phyloP scores from a whole-genome alignment of 495 filamentous ascomycete species.

The Penicillium alfredii region DNA sequence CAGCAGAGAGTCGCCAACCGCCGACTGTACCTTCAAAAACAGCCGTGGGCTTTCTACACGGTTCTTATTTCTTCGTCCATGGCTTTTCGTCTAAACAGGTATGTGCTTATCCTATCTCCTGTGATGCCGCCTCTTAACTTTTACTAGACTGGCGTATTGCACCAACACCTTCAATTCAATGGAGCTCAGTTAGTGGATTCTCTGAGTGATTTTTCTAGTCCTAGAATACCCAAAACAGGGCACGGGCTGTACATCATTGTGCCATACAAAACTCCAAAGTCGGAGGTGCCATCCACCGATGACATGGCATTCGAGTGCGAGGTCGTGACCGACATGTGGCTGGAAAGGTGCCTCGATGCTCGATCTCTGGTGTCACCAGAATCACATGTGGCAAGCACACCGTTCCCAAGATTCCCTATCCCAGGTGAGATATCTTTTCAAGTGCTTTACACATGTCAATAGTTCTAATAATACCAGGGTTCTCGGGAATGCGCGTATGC shows the following conservation, averaged over 20 bases:
- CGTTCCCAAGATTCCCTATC: slow-evolving; percentile 65
- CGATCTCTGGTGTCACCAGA: slow-evolving; percentile 64
- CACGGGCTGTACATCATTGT: slow-evolving; percentile 48
- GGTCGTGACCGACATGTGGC: slow-evolving; percentile 84
- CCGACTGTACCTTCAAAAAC: slow-evolving; percentile 10
- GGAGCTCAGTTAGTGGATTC: slow-evolving; percentile 45
- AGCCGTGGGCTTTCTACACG: slow-evolving; percentile 32
- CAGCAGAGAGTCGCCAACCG: slow-evolving; percentile 16
- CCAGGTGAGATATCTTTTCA: slow-evolving; percentile 38
- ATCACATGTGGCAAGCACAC: slow-evolving; percentile 65
- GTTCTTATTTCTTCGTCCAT: slow-evolving; percentile 53
- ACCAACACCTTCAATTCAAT: slow-evolving; percentile 48
- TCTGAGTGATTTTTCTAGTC: slow-evolving; percentile 34
- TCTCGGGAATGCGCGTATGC: slow-evolving; percentile 61
- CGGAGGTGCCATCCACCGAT: slow-evolving; percentile 34
- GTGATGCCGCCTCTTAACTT: slow-evolving; percentile 13
- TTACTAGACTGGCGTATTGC: slow-evolving; percentile 39
- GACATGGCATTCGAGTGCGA: slow-evolving; percentile 40
- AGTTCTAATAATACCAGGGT: slow-evolving; percentile 39
- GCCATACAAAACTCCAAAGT: slow-evolving; percentile 42
- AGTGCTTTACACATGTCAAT: neutral
- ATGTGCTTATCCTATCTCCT: slow-evolving; percentile 3
- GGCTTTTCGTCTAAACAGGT: slow-evolving; percentile 58
- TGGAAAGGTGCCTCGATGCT: slow-evolving; percentile 77
- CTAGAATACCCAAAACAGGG: slow-evolving; percentile 35